Evolutionary conservation across 352 stramenopile species (phyloP).

Genomic region (Phytophthora multivora): DNA sequence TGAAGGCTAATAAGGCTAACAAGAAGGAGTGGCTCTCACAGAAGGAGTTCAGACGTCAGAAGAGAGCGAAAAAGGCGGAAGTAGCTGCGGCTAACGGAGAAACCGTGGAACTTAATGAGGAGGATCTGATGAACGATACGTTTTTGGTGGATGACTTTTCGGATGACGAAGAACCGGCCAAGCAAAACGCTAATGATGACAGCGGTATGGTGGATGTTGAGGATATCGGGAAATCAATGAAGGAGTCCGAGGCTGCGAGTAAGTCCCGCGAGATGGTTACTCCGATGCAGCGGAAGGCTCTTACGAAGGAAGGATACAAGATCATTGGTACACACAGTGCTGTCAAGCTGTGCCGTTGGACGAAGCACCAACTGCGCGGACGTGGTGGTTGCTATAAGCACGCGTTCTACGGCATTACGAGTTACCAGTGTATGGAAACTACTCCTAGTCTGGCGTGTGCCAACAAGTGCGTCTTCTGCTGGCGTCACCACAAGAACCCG

Average conservation of each 20-base stretch:
- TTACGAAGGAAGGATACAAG: conserved; percentile 99
- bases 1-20: conserved; percentile 18
- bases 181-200: conserved; percentile 38
- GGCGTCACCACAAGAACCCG: conserved; percentile 99
- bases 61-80: conserved; percentile 75
- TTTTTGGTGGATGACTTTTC: conserved; percentile 77
- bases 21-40: conserved; percentile 72
- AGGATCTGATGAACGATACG: conserved; percentile 88
- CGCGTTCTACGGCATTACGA: conserved; percentile 99
- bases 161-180: conserved; percentile 59
- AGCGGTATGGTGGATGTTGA: conserved; percentile 83
- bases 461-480: conserved; percentile 99
- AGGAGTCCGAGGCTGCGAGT: conserved; percentile 73
- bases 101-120: conserved; percentile 70
- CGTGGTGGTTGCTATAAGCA: conserved; percentile 99
- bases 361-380: conserved; percentile 97
- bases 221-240: conserved; percentile 88
- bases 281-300: conserved; percentile 91
- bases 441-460: conserved; percentile 97
- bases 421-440: conserved; percentile 99
- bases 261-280: conserved; percentile 95
- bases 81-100: conserved; percentile 55
- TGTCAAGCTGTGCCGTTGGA: conserved; percentile 99
- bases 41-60: conserved; percentile 86
- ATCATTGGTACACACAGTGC: conserved; percentile 98